A percentile compares a stretch with the other conserved stretches of the same genome.
Conservation (phyloP, 805 yeast genomes). For the Candida piceae region DNA sequence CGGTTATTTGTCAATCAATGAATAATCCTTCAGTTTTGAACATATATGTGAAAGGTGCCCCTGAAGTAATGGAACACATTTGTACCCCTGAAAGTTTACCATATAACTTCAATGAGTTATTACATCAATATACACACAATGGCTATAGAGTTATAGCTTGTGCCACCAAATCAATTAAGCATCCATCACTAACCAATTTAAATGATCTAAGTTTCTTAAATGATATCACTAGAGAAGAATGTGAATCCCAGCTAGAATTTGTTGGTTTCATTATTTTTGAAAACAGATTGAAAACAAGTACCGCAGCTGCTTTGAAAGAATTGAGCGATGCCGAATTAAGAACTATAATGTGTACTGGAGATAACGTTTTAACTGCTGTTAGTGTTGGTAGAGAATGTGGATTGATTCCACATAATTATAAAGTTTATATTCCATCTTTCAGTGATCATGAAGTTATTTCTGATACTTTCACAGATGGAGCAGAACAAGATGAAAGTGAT, state of each 20-base stretch:
- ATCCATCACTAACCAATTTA: constrained; percentile 10
- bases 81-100: constrained; percentile 76
- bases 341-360: constrained; percentile 97
- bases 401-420: constrained; percentile 41
- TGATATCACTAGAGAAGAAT: constrained; percentile 51
- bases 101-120: constrained; percentile 59
- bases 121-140: constrained; percentile 83
- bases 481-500: constrained; percentile 14
- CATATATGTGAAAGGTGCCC: constrained; percentile 91
- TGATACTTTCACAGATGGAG: constrained; percentile 1
- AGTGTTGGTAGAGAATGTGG: constrained; percentile 88
- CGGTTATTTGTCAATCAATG: constrained; percentile 60
- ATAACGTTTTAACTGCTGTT: constrained; percentile 88
- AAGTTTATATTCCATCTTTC: constrained; percentile 61
- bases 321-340: constrained; percentile 68
- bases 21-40: constrained; percentile 26
- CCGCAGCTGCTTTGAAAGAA: constrained; percentile 54
- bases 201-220: constrained; percentile 47
- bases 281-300: constrained; percentile 74
- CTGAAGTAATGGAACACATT: constrained; percentile 81
- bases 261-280: constrained; percentile 90
- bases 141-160: constrained; percentile 96
- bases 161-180: constrained; percentile 49
- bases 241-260: constrained; percentile 68
- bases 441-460: constrained; percentile 28